Percentiles rank a stretch among this genome's conserved stretches.
These are phyloP conservation scores for Dipteronia sinensis DNA, from an alignment of 345 rosid genomes.

Conservation along the genomic window DNA sequence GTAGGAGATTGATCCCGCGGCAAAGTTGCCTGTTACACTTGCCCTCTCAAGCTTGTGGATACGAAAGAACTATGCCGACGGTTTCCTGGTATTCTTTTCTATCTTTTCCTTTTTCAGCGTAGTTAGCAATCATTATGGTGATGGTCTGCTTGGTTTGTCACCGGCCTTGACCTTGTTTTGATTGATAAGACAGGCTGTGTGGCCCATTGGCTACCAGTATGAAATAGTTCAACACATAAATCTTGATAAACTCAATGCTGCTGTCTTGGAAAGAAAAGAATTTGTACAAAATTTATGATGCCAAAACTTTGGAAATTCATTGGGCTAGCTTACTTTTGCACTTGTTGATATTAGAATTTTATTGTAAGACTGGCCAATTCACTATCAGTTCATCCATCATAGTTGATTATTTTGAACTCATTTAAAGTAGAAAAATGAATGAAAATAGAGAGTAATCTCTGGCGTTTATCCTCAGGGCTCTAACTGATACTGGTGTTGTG, in stretches of 20 bases:
- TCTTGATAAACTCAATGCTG: not conserved
- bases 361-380: not conserved
- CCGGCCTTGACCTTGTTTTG: not conserved
- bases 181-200: not conserved
- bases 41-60: conserved; percentile 91
- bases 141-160: not conserved
- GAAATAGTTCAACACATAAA: not conserved
- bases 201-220: not conserved
- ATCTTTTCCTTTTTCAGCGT: too few relatives aligned
- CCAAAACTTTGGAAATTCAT: not conserved
- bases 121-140: not conserved
- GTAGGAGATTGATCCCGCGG: conserved; percentile 72
- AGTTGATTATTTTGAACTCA: not conserved
- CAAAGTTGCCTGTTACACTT: conserved; percentile 86
- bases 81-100: conserved; percentile 61
- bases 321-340: not conserved
- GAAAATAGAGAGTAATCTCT: not conserved
- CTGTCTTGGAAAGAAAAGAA: not conserved
- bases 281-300: not conserved
- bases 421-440: not conserved
- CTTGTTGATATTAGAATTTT: not conserved
- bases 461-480: not conserved
- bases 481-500: conserved; percentile 2
- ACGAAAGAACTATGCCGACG: conserved; percentile 75
- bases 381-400: not conserved